Conservation (phyloP, 2,329 filamentous ascomycete species). For the Scytalidium lignicola region DNA sequence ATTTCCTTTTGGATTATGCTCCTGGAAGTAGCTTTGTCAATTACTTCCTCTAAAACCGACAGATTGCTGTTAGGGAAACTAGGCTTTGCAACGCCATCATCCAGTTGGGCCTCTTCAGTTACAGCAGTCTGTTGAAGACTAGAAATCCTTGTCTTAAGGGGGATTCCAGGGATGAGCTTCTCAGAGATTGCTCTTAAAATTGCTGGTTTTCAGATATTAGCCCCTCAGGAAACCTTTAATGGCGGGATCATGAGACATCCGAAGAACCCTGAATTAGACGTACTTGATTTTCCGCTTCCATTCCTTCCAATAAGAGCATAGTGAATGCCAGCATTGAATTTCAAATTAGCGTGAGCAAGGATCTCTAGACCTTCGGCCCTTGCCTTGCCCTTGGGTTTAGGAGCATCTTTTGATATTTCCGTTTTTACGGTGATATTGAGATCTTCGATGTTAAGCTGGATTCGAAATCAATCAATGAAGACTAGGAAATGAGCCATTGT, state of each 20-base stretch:
- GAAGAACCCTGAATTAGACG: constrained; percentile 16
- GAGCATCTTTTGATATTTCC: constrained; percentile 22
- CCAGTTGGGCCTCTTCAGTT: constrained; percentile 25
- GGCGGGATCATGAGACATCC: constrained; percentile 1
- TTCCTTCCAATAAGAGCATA: constrained; percentile 80
- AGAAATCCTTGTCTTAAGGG: constrained; percentile 58
- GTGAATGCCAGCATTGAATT: constrained; percentile 65
- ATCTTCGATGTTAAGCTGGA: constrained; percentile 64
- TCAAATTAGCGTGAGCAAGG: constrained; percentile 62
- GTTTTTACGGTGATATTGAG: constrained; percentile 63
- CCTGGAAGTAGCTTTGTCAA: constrained; percentile 53
- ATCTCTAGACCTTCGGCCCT: constrained; percentile 57
- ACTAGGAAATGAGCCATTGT: background rate
- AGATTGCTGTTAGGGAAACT: constrained; percentile 23
- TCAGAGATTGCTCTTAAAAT: constrained; percentile 70
- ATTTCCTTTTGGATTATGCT: constrained; percentile 58
- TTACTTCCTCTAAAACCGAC: constrained; percentile 62
- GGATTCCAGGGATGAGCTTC: constrained; percentile 72
- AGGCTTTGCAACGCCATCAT: constrained; percentile 24
- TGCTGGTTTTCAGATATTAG: constrained; percentile 36
- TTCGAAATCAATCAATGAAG: background rate
- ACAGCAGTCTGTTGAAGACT: constrained; percentile 62
- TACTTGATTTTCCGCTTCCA: constrained; percentile 78
- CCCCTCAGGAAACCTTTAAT: background rate
- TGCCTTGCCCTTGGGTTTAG: constrained; percentile 46